These are phyloP conservation scores for Alternaria alternata DNA, from an alignment of 2,329 filamentous ascomycete genomes.

Conservation along the genomic window DNA sequence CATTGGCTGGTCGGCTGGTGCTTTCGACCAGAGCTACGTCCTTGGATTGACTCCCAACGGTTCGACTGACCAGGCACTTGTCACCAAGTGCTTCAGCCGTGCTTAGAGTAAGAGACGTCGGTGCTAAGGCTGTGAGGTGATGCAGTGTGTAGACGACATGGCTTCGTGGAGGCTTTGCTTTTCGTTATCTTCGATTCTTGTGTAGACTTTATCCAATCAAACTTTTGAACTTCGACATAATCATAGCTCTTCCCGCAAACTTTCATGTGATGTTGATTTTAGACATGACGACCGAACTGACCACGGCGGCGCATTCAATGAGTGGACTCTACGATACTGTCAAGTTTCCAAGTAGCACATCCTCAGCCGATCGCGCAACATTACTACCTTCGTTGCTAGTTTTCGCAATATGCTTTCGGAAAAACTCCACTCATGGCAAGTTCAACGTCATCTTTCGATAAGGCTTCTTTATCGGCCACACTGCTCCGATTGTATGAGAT, in stretches of 20 bases:
- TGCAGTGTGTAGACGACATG: neutral
- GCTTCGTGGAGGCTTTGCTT: neutral
- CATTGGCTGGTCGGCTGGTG: constrained; percentile 41
- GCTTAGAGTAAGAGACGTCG: neutral
- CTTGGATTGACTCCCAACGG: constrained; percentile 33
- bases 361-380: neutral
- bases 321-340: neutral
- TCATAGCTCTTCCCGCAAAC: neutral
- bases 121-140: neutral
- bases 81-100: constrained; percentile 2
- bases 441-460: too few species aligned
- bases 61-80: neutral
- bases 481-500: too few species aligned
- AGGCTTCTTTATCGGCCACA: too few species aligned
- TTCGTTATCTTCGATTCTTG: neutral
- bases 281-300: neutral
- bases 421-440: too few species aligned
- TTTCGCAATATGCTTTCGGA: neutral
- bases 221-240: neutral
- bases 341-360: neutral
- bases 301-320: fast-evolving
- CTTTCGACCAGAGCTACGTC: constrained; percentile 36
- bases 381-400: neutral
- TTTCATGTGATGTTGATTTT: neutral
- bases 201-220: constrained; percentile 4